Conservation (phyloP, 768 basidiomycete genomes). For the Filobasidium wieringae region DNA sequence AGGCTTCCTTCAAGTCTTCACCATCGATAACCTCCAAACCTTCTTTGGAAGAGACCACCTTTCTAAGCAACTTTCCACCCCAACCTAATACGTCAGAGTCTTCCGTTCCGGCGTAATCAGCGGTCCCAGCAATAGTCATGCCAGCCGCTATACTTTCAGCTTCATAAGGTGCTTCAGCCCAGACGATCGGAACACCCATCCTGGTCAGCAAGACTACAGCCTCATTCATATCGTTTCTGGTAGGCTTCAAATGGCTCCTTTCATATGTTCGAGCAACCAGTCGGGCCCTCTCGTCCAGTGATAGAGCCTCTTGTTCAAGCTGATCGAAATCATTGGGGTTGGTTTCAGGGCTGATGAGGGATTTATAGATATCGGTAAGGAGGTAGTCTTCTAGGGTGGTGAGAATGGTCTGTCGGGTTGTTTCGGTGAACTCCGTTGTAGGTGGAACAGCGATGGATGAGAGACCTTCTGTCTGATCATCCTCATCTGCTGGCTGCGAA, state of each 20-base stretch:
- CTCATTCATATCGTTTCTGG: constrained; percentile 55
- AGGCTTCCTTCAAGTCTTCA: constrained; percentile 48
- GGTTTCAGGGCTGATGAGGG: not conserved
- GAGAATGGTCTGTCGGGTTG: constrained; percentile 22
- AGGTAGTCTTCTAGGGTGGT: constrained; percentile 13
- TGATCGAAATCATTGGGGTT: not conserved
- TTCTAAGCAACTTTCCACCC: constrained; percentile 61
- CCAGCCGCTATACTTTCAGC: constrained; percentile 76
- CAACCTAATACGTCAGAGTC: constrained; percentile 44
- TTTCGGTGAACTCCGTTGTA: constrained; percentile 19
- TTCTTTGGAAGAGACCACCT: constrained; percentile 51
- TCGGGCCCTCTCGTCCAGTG: constrained; percentile 7
- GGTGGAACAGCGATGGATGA: constrained; percentile 4
- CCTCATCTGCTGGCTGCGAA: not conserved
- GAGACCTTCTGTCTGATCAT: constrained; percentile 10
- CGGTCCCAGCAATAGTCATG: constrained; percentile 59
- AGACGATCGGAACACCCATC: constrained; percentile 73
- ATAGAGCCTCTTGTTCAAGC: not conserved
- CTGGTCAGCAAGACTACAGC: constrained; percentile 56
- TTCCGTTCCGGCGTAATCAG: constrained; percentile 82
- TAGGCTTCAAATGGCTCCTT: constrained; percentile 43
- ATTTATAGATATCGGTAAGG: not conserved
- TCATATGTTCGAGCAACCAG: constrained; percentile 22
- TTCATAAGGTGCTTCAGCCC: constrained; percentile 58
- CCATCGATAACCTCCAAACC: constrained; percentile 60